Base-by-base conservation (phyloP, 2,329 filamentous ascomycete species). In the Coniosporium uncinatum region DNA sequence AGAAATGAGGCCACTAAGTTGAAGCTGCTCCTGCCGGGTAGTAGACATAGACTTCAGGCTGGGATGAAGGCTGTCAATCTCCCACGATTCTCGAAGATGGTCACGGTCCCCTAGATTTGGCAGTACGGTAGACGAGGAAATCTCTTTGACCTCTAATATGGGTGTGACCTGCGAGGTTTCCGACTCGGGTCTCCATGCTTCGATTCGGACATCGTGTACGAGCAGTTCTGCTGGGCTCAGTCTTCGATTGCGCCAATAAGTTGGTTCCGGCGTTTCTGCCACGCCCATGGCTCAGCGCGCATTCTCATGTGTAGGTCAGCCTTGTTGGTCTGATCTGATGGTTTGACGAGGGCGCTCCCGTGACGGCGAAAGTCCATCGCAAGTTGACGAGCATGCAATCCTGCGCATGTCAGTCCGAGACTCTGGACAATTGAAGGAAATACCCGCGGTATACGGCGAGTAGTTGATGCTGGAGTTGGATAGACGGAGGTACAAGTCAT, bases 221-320 rank as follows among this genome's bases (percentile, higher is more conserved):
- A 66, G 55, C 5, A 67, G 45, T 42, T 66, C 60, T 3, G 55
- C 51, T 3, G 63, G 65, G 2, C 62, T 64, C 5, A 67, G 47
- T 11, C 61, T 62, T 33, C 62, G 62, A 37, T 56, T 55, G 11
- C 52, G 47, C 63, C 64, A 67, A 43, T 56, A 58, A n/a, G 52
- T 46, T 27, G 47, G 50, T 13, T 37, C 39, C 4, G 50, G 46
- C 24, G 24, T 29, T n/a, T 29, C 24, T 8, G 24, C 8, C 8
- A 29, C 24, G 24, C 24, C 24, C 24, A 29, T 29, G 24, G n/a
- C n/a, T n/a, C n/a, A n/a, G n/a, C n/a, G n/a, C n/a, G n/a, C n/a
- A n/a, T n/a, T n/a, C n/a, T n/a, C n/a, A n/a, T n/a, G n/a, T n/a
- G n/a, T n/a, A n/a, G n/a, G n/a, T n/a, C n/a, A n/a, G n/a, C n/a